A percentile compares a stretch with the other conserved stretches of the same genome.
These are phyloP conservation scores for Biscogniauxia mediterranea DNA, from an alignment of 2,329 filamentous ascomycete genomes.

Conservation along the genomic window DNA sequence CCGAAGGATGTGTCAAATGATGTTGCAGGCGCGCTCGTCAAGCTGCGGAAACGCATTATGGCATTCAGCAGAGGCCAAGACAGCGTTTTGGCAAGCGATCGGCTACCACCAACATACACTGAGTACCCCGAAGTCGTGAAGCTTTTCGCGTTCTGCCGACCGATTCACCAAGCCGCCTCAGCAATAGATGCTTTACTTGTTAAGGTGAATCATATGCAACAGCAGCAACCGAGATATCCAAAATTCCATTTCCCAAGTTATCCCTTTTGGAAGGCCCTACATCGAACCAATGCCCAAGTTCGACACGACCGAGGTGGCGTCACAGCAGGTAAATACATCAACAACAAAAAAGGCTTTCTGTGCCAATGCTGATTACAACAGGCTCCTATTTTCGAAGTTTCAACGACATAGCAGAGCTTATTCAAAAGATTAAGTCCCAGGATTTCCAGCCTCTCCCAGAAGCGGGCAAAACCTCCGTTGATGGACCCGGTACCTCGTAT, in stretches of 20 bases:
- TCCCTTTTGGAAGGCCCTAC: slow-evolving; percentile 50
- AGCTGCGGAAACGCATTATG: slow-evolving; percentile 42
- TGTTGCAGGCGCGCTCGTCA: slow-evolving; percentile 37
- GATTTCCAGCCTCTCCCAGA: slow-evolving; percentile 35
- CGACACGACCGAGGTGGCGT: slow-evolving; percentile 58
- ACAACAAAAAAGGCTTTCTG: neutral
- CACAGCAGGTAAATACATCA: slow-evolving; percentile 44
- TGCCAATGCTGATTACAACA: slow-evolving; percentile 11
- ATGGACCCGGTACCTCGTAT: slow-evolving; percentile 34
- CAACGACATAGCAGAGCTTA: slow-evolving; percentile 41
- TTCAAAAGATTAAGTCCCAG: slow-evolving; percentile 41
- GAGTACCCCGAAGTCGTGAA: slow-evolving; percentile 50
- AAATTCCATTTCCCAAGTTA: slow-evolving; percentile 52
- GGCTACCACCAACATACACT: slow-evolving; percentile 44
- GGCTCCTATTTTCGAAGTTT: slow-evolving; percentile 45
- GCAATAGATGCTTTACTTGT: slow-evolving; percentile 45
- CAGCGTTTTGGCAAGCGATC: slow-evolving; percentile 43
- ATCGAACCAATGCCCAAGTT: slow-evolving; percentile 55
- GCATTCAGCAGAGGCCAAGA: slow-evolving; percentile 49
- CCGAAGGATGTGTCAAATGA: slow-evolving; percentile 41
- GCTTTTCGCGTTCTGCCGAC: slow-evolving; percentile 54
- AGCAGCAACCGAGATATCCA: slow-evolving; percentile 37
- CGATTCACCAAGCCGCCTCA: slow-evolving; percentile 50
- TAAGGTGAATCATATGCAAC: slow-evolving; percentile 48
- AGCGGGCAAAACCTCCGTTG: slow-evolving; percentile 22